Evolutionary conservation across 768 basidiomycete species (phyloP).

Genomic region (Glaciozyma martinii): DNA sequence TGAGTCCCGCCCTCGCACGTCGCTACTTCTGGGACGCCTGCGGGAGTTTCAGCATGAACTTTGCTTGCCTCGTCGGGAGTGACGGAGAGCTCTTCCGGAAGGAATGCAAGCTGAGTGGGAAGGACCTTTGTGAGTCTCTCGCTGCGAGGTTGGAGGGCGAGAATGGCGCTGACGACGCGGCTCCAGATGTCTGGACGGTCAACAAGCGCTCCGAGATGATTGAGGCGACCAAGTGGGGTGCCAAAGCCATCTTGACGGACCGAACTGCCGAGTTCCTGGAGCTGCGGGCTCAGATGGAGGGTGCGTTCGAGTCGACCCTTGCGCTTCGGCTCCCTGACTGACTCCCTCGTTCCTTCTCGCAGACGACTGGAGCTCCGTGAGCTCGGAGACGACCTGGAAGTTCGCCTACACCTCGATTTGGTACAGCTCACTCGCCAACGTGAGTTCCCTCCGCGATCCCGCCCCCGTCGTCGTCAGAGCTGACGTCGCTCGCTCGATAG

Average conservation of each 20-base stretch:
- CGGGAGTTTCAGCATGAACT: conserved; percentile 76
- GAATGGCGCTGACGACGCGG: neutral
- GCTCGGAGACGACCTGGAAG: conserved; percentile 12
- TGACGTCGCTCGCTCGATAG: no score
- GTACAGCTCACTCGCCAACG: conserved; percentile 21
- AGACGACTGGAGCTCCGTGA: conserved; percentile 22
- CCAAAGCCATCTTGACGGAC: conserved; percentile 69
- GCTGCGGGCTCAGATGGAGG: conserved; percentile 31
- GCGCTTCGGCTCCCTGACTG: neutral
- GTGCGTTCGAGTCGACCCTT: no score
- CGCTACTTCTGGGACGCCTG: conserved; percentile 84
- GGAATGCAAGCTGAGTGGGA: conserved; percentile 56
- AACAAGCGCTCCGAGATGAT: conserved; percentile 53
- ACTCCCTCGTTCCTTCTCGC: neutral
- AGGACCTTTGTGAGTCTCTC: conserved; percentile 11
- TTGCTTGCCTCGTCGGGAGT: conserved; percentile 56
- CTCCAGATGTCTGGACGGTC: conserved; percentile 86
- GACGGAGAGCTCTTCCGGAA: conserved; percentile 65
- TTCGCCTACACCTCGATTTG: conserved; percentile 18
- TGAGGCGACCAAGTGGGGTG: conserved; percentile 53
- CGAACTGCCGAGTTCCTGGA: conserved; percentile 36
- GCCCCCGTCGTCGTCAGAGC: neutral
- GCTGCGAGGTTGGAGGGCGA: neutral
- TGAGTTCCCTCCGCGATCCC: neutral
- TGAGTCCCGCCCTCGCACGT: conserved; percentile 59